A percentile compares a stretch with the other conserved stretches of the same genome.
Conservation (phyloP, 140 eudicot species). For the Erigeron philadelphicus region DNA sequence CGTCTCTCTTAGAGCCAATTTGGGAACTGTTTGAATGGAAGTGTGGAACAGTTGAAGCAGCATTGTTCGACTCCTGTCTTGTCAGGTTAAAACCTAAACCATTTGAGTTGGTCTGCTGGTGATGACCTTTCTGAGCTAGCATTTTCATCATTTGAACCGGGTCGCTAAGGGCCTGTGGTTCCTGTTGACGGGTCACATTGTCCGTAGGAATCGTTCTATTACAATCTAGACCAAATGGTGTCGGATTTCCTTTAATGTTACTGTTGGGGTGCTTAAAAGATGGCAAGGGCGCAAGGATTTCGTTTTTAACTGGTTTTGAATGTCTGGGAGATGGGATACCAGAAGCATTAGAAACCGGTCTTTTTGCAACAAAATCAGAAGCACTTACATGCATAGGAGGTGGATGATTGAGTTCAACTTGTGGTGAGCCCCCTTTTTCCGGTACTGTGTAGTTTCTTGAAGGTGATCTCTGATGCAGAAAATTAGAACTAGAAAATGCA, state of each 20-base stretch:
- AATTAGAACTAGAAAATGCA: slow-evolving; percentile 28
- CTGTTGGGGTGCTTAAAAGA: slow-evolving; percentile 47
- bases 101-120: slow-evolving; percentile 42
- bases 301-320: slow-evolving; percentile 29
- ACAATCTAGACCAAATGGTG: slow-evolving; percentile 22
- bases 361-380: slow-evolving; percentile 35
- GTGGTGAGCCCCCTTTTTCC: slow-evolving; percentile 32
- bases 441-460: slow-evolving; percentile 30
- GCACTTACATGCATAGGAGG: slow-evolving; percentile 31
- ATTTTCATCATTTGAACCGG: slow-evolving; percentile 86
- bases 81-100: slow-evolving; percentile 25
- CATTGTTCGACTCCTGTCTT: slow-evolving; percentile 34
- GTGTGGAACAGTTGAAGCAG: slow-evolving; percentile 38
- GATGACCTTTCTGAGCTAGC: slow-evolving; percentile 57
- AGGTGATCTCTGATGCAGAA: slow-evolving; percentile 37
- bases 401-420: slow-evolving; percentile 48
- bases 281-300: slow-evolving; percentile 36
- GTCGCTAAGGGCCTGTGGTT: slow-evolving; percentile 65
- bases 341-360: slow-evolving; percentile 29
- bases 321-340: slow-evolving; percentile 34
- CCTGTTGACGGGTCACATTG: slow-evolving; percentile 33
- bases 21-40: slow-evolving; percentile 26
- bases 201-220: slow-evolving; percentile 24
- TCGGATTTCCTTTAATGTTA: slow-evolving; percentile 30
- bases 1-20: slow-evolving; percentile 28